Conservation (phyloP, 139 green algal genomes). For the Chara braunii region DNA sequence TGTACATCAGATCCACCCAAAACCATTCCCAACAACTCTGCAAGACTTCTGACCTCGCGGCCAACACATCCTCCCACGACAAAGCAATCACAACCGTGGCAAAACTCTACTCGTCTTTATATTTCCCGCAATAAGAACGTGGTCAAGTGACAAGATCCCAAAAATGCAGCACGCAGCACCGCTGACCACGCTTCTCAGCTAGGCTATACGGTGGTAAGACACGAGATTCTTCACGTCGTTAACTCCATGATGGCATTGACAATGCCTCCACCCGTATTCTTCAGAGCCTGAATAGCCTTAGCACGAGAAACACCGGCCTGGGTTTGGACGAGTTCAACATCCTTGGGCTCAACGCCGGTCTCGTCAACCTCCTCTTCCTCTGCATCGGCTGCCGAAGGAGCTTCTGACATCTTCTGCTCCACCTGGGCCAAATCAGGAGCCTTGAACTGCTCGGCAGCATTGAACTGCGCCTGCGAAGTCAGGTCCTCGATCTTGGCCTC, state of each 20-base stretch:
- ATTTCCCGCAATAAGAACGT: too few relatives aligned
- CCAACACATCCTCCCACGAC: too few relatives aligned
- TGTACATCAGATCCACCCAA: too few relatives aligned
- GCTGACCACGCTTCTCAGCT: too few relatives aligned
- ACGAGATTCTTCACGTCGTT: too few relatives aligned
- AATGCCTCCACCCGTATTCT: conserved; percentile 82
- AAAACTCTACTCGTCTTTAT: too few relatives aligned
- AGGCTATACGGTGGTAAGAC: too few relatives aligned
- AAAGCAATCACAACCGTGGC: too few relatives aligned
- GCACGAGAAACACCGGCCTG: conserved; percentile 74
- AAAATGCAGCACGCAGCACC: too few relatives aligned
- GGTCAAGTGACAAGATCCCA: too few relatives aligned
- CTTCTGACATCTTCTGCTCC: conserved; percentile 8
- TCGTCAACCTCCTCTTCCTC: conserved; percentile 72
- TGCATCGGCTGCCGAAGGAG: background rate
- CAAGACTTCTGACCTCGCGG: too few relatives aligned
- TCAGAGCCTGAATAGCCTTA: conserved; percentile 88
- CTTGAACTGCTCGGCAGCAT: conserved; percentile 78
- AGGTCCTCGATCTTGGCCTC: conserved; percentile 99
- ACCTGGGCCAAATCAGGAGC: conserved; percentile 6
- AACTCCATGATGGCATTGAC: conserved; percentile 94
- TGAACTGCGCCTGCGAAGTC: conserved; percentile 63
- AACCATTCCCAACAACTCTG: too few relatives aligned
- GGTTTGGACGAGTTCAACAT: conserved; percentile 98
- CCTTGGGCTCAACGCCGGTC: conserved; percentile 87